phyloP scores from a whole-genome alignment of 2,329 filamentous ascomycete species.

The Blastomyces emzantsi region DNA sequence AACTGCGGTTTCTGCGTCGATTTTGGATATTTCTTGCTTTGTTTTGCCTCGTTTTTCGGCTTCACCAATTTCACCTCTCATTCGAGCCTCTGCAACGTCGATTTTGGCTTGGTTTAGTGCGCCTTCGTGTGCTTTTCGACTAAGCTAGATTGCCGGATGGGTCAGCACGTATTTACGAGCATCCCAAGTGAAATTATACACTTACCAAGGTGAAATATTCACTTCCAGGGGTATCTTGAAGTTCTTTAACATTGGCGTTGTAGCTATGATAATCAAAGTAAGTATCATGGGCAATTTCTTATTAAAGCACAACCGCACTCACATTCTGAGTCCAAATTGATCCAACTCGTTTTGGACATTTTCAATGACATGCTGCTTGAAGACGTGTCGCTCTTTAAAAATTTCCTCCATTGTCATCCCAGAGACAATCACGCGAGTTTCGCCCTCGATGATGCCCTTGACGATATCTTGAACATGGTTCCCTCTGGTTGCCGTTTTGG shows the following conservation, averaged over 20 bases:
- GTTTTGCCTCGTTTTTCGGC: constrained; percentile 69
- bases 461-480: constrained; percentile 74
- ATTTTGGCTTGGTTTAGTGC: constrained; percentile 69
- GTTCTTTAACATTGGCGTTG: constrained; percentile 74
- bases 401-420: constrained; percentile 93
- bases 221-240: constrained; percentile 72
- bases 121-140: constrained; percentile 75
- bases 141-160: constrained; percentile 38
- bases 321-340: constrained; percentile 70
- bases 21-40: constrained; percentile 80
- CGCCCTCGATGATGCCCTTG: constrained; percentile 83
- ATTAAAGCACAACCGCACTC: constrained; percentile 19
- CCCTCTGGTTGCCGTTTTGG: constrained; percentile 33
- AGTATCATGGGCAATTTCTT: constrained; percentile 4
- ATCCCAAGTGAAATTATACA: neutral
- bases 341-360: constrained; percentile 72
- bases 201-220: constrained; percentile 63
- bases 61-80: constrained; percentile 55
- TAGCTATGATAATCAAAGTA: constrained; percentile 42
- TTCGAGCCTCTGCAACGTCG: constrained; percentile 50
- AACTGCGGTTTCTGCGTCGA: constrained; percentile 75
- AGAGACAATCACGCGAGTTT: constrained; percentile 72
- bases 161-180: neutral
- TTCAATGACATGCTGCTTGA: constrained; percentile 64
- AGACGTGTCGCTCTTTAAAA: constrained; percentile 65